These are phyloP conservation scores for Trifolium dubium DNA, from an alignment of 306 rosid species.

Conservation along the genomic window DNA sequence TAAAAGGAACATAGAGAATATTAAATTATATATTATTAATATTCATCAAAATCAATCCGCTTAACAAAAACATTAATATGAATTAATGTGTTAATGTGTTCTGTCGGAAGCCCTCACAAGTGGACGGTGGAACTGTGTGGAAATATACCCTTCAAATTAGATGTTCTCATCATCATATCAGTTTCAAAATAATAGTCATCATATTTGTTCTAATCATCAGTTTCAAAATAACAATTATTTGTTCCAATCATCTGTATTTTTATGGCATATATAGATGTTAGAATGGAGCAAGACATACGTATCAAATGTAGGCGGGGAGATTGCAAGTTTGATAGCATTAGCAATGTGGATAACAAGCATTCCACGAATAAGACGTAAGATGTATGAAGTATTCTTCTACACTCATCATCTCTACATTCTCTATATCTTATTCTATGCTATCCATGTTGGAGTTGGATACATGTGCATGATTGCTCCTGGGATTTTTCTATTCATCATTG, in stretches of 20 bases:
- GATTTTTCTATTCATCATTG: slow-evolving; percentile 69
- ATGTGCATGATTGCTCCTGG: slow-evolving; percentile 68
- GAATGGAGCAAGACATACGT: slow-evolving; percentile 60
- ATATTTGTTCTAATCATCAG: too few relatives aligned
- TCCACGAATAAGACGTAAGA: slow-evolving; percentile 51
- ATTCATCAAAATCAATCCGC: too few relatives aligned
- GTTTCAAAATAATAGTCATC: too few relatives aligned
- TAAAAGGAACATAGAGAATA: too few relatives aligned
- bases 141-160: too few relatives aligned
- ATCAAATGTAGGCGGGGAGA: slow-evolving; percentile 67
- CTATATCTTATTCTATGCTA: slow-evolving; percentile 60
- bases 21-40: too few relatives aligned
- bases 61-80: too few relatives aligned
- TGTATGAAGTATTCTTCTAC: slow-evolving; percentile 77
- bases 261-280: slow-evolving; percentile 15
- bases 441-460: slow-evolving; percentile 64
- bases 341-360: slow-evolving; percentile 65
- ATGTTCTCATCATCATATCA: too few relatives aligned
- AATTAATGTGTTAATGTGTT: too few relatives aligned
- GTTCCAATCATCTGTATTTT: not conserved
- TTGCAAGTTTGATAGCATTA: slow-evolving; percentile 59
- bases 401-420: slow-evolving; percentile 66
- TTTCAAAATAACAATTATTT: not conserved
- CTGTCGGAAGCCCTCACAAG: too few relatives aligned
- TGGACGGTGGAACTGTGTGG: too few relatives aligned